Percentiles rank a stretch among this genome's conserved stretches.
Conservation (phyloP, 345 rosid genomes). For the Gynandropsis gynandra region DNA sequence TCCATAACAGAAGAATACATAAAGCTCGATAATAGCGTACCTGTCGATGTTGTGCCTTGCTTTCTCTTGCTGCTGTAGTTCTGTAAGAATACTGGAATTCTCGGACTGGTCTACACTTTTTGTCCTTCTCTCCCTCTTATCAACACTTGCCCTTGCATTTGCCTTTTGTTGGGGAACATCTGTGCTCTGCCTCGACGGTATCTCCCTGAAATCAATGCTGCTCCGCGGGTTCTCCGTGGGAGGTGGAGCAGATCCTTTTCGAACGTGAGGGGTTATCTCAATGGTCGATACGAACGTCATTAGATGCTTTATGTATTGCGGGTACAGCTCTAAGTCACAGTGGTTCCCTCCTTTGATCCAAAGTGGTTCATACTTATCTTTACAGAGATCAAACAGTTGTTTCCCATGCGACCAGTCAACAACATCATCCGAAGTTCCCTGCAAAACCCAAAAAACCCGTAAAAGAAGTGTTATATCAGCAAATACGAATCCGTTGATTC, state of each 20-base stretch:
- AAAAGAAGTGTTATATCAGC: neutral
- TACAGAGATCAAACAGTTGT: conserved; percentile 68
- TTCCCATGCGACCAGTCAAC: conserved; percentile 85
- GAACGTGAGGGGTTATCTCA: conserved; percentile 33
- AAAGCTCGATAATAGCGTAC: conserved; percentile 22
- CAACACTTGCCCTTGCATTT: conserved; percentile 36
- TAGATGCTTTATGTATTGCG: conserved; percentile 71
- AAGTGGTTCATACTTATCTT: conserved; percentile 69
- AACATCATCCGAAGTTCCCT: conserved; percentile 57
- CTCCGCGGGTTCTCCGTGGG: conserved; percentile 40
- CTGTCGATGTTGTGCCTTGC: conserved; percentile 75
- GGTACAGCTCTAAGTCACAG: conserved; percentile 83
- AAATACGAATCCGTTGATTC: neutral
- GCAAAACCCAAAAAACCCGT: neutral
- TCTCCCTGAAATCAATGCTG: conserved; percentile 61
- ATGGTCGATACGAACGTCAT: conserved; percentile 43
- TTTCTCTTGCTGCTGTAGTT: no score
- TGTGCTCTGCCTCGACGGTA: conserved; percentile 36
- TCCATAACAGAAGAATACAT: no score
- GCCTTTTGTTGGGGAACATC: conserved; percentile 25
- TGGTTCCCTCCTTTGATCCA: conserved; percentile 92
- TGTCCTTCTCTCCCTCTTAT: conserved; percentile 45
- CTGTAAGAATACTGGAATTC: conserved; percentile 33
- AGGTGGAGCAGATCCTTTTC: conserved; percentile 26
- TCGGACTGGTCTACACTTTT: conserved; percentile 37